A percentile compares a stretch with the other conserved stretches of the same genome.
phyloP scores from a whole-genome alignment of 371 early-diverging fungal genomes.

The Apophysomyces trapeziformis region DNA sequence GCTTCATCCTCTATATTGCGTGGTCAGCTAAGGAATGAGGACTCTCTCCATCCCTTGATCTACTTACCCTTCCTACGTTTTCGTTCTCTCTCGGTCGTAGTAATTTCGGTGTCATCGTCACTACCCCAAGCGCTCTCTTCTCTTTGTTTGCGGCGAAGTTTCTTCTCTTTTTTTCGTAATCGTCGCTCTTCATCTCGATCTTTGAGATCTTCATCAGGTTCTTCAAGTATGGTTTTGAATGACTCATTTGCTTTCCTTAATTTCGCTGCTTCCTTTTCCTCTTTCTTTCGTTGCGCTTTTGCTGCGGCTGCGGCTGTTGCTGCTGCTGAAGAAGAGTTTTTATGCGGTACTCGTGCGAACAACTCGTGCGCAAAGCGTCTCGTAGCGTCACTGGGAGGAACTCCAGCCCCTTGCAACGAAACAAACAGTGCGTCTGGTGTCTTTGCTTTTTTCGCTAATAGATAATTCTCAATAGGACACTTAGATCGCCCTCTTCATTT shows the following conservation, averaged over 20 bases:
- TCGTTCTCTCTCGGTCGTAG: slow-evolving; percentile 41
- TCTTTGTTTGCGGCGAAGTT: slow-evolving; percentile 58
- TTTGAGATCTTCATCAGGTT: slow-evolving; percentile 38
- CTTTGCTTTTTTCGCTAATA: slow-evolving; percentile 62
- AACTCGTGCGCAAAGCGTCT: slow-evolving; percentile 70
- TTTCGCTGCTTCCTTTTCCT: slow-evolving; percentile 57
- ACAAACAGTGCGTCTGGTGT: slow-evolving; percentile 57
- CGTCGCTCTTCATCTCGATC: slow-evolving; percentile 31
- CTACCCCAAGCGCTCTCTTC: slow-evolving; percentile 61
- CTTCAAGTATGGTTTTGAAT: slow-evolving; percentile 62
- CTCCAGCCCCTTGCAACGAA: slow-evolving; percentile 60
- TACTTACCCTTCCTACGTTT: slow-evolving; percentile 43
- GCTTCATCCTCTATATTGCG: slow-evolving; percentile 12
- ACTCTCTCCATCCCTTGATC: not conserved
- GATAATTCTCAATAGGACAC: not conserved
- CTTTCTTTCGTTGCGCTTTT: slow-evolving; percentile 52
- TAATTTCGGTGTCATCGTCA: slow-evolving; percentile 58
- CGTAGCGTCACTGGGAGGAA: slow-evolving; percentile 57
- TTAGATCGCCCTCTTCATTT: not conserved
- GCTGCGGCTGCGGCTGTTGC: slow-evolving; percentile 37
- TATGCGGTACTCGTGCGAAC: slow-evolving; percentile 61
- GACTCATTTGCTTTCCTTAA: slow-evolving; percentile 65
- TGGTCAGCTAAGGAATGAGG: not conserved
- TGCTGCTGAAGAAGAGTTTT: slow-evolving; percentile 29
- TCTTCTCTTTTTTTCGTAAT: slow-evolving; percentile 52